Conservation (phyloP, 2,329 filamentous ascomycete genomes). For the Dactylellina sp. region DNA sequence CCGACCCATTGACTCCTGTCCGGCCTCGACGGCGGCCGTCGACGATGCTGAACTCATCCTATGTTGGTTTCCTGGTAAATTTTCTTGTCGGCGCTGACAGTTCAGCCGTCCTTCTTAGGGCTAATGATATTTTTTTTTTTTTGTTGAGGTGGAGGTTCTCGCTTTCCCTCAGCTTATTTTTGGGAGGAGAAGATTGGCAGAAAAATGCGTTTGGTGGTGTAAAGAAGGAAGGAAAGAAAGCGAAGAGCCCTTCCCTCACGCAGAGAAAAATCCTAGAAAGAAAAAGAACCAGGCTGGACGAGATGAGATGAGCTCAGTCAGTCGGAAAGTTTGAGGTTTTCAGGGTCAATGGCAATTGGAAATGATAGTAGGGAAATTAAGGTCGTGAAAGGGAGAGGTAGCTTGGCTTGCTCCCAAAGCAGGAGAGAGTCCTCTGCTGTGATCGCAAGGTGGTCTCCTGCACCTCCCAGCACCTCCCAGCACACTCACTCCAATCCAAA, state of each 20-base stretch:
- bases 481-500: neutral
- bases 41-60: conserved; percentile 48
- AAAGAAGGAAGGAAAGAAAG: conserved; percentile 11
- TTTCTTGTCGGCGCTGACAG: conserved; percentile 7
- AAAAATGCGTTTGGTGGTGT: neutral
- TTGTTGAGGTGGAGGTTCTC: conserved; percentile 48
- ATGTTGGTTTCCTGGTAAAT: conserved; percentile 7
- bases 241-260: neutral
- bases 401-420: conserved; percentile 3
- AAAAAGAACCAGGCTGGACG: conserved; percentile 9
- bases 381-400: conserved; percentile 13
- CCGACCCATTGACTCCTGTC: conserved; percentile 47
- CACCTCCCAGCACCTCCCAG: conserved; percentile 3
- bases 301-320: conserved; percentile 9
- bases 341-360: conserved; percentile 42
- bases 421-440: neutral
- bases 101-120: neutral
- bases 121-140: conserved; percentile 5
- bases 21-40: conserved; percentile 28
- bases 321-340: neutral
- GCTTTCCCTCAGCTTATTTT: conserved; percentile 17
- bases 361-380: neutral
- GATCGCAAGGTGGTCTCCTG: conserved; percentile 20
- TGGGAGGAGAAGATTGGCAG: conserved; percentile 29
- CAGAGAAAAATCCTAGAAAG: neutral